A percentile compares a stretch with the other conserved stretches of the same genome.
Conservation (phyloP, 306 rosid species). For the Acacia confusa region DNA sequence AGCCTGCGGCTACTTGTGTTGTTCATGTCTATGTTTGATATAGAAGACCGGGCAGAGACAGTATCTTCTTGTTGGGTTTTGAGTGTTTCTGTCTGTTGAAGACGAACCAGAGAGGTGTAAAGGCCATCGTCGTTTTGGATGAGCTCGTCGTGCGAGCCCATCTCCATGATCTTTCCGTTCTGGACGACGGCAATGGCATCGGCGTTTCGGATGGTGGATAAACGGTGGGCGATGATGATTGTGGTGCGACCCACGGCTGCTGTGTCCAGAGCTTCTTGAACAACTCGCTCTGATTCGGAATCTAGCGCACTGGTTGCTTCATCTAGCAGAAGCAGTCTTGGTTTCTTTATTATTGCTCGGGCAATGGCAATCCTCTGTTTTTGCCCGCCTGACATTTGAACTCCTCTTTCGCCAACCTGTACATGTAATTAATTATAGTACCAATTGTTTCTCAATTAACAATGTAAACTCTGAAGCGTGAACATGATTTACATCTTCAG, state of each 20-base stretch:
- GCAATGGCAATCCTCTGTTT: conserved; percentile 74
- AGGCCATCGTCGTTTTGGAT: conserved; percentile 18
- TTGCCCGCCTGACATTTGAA: conserved; percentile 69
- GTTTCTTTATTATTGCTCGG: conserved; percentile 52
- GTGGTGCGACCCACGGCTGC: conserved; percentile 53
- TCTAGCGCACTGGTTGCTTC: conserved; percentile 80
- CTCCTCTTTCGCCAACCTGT: conserved; percentile 62
- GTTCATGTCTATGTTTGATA: neutral
- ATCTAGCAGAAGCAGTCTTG: conserved; percentile 54
- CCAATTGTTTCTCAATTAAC: neutral
- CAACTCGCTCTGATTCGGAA: conserved; percentile 49
- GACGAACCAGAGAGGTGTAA: conserved; percentile 36
- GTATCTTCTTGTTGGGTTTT: neutral
- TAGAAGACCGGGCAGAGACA: neutral
- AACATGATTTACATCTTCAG: neutral
- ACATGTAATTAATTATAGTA: neutral
- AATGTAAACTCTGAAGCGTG: neutral
- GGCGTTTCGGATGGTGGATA: conserved; percentile 55
- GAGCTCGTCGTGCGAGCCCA: conserved; percentile 43
- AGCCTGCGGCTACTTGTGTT: conserved; percentile 8
- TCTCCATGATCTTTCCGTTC: conserved; percentile 37
- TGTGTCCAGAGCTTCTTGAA: conserved; percentile 58
- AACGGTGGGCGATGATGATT: conserved; percentile 59
- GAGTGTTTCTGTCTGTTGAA: conserved; percentile 30
- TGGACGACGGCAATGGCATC: conserved; percentile 43